phyloP scores from a whole-genome alignment of 2,329 filamentous ascomycete species.

The Pseudogymnoascus verrucosus region DNA sequence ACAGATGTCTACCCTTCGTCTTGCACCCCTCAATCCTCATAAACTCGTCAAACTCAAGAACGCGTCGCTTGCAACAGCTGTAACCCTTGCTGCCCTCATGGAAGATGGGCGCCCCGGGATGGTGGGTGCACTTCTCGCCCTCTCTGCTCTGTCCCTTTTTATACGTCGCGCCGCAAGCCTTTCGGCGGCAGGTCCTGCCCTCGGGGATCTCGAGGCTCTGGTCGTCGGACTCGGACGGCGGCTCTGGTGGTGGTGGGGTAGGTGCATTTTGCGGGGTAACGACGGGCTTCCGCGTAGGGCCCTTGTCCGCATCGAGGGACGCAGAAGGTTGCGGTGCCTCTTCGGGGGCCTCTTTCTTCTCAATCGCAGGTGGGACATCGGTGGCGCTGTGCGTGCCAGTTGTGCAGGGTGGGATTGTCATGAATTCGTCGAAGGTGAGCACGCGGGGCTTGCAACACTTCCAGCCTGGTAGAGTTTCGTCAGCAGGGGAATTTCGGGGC shows the following conservation, averaged over 20 bases:
- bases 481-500: neutral
- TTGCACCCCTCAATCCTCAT: slow-evolving; percentile 90
- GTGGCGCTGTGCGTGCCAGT: slow-evolving; percentile 86
- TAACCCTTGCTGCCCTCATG: slow-evolving; percentile 98
- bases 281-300: slow-evolving; percentile 34
- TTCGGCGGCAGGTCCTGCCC: slow-evolving; percentile 69
- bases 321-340: slow-evolving; percentile 26
- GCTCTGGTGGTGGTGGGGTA: slow-evolving; percentile 42
- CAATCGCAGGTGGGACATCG: slow-evolving; percentile 56
- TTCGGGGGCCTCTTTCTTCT: slow-evolving; percentile 45
- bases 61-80: slow-evolving; percentile 90
- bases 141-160: slow-evolving; percentile 51
- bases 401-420: slow-evolving; percentile 84
- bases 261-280: slow-evolving; percentile 36
- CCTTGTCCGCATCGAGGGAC: slow-evolving; percentile 36
- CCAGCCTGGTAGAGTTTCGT: slow-evolving; percentile 58
- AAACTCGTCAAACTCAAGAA: slow-evolving; percentile 96
- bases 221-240: slow-evolving; percentile 85
- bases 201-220: slow-evolving; percentile 63
- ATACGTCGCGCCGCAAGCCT: slow-evolving; percentile 63
- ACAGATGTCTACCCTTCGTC: slow-evolving; percentile 74
- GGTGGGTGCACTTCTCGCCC: slow-evolving; percentile 73
- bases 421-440: slow-evolving; percentile 96
- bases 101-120: slow-evolving; percentile 87
- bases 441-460: slow-evolving; percentile 98